Evolutionary conservation across 805 yeast genomes (phyloP), one percentile per base, ranked within the genome.

Genomic region (Candida maesae): DNA sequence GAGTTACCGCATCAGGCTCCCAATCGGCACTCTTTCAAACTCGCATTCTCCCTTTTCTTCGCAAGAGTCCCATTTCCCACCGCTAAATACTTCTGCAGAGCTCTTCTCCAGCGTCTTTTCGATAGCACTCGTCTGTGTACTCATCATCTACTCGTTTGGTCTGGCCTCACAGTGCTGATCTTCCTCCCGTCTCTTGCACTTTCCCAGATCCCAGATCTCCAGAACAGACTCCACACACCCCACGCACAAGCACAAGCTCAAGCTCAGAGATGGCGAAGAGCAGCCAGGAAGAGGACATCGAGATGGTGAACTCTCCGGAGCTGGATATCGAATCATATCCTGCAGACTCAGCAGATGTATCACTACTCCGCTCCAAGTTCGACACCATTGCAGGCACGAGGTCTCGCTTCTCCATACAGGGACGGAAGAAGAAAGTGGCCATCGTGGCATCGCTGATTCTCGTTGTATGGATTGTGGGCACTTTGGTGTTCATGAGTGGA

Each of bases 231-330:
- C 28, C 8, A 16, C 7, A 28, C 31, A 28, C 19, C 9, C 24
- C 13, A 14, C 13, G n/a, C n/a, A n/a, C n/a, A n/a, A n/a, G n/a
- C n/a, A n/a, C n/a, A n/a, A n/a, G n/a, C n/a, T n/a, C n/a, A n/a
- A n/a, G n/a, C n/a, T n/a, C n/a, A n/a, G n/a, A n/a, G n/a, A 49
- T 42, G 49, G 36, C 30, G n/a, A 40, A 28, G 25, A 25, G 28
- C n/a, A 29, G 35, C 14, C 36, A 18, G n/a, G 38, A 41, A 17
- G 55, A 49, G 14, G n/a, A 39, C 28, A 43, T 52, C 31, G 56
- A 53, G 38, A 36, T 53, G 38, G 50, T 49, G 27, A 50, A 48
- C 14, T 36, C 47, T 13, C 37, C 55, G 6, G 36, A 31, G 19
- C 31, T 36, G 17, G 42, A 39, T 26, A 33, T 41, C 24, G 51